Base-by-base conservation (phyloP, 2,329 filamentous ascomycete species). In the Botrytis porri region DNA sequence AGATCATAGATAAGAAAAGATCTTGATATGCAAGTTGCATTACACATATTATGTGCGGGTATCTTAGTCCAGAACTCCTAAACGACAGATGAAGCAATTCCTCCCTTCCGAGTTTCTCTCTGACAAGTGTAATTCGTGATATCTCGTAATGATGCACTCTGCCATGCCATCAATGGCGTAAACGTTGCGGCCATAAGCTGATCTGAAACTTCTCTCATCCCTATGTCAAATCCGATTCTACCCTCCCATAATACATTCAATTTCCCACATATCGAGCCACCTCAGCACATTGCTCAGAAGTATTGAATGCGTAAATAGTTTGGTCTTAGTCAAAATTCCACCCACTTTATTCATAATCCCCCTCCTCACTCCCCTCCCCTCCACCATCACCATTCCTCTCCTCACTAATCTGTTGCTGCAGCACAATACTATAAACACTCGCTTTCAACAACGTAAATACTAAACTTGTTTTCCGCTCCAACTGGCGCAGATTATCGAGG, bases 371-470 rank as follows among this genome's bases (percentile, higher is more conserved):
- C n/a, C 72, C 62, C 35, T 37, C 65, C 41, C 57, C 48, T 65
- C 60, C 69, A 54, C 51, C 43, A 64, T 41, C 61, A 41, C 54
- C 65, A 37, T 75, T 76, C 73, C 79, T n/a, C 77, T 74, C 65
- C 75, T 75, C 22, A 77, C 81, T 90, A 79, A 97, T 94, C 87
- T 98, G 93, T 87, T 98, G 95, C 87, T 99, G 95, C 85, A 99
- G 83, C 75, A 99, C 95, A 84, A 99, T 99, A 81, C 93, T 97
- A 84, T 99, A 99, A 76, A 99, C 96, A 82, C 95, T 98, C 29
- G 96, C 95, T 85, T 99, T 99, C 81, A 99, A 87, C 81, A 98
- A 84, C 75, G 96, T 99, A 83, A 97, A 98, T 35, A 98, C 95
- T 71, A 97, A 86, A 77, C 94, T 94, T 61, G 95, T 98, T 86